A percentile compares a stretch with the other conserved stretches of the same genome.
Evolutionary conservation across 2,329 filamentous ascomycete genomes (phyloP).

Genomic region (Dothistroma pini): DNA sequence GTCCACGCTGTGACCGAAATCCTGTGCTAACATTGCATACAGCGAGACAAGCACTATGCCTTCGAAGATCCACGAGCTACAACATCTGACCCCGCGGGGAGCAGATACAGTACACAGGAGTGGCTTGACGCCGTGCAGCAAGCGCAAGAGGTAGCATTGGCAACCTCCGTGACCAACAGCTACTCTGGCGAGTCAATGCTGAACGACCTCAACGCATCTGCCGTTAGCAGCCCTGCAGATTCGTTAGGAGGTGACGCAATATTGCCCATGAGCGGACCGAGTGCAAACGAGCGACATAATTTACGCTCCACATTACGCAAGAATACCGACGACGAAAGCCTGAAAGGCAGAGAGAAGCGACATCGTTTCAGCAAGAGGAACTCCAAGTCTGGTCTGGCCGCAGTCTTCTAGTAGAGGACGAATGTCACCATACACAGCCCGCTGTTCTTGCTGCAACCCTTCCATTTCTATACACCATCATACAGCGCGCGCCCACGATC

Average conservation of each 20-base stretch:
- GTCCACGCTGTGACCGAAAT: slow-evolving; percentile 16
- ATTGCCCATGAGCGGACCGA: slow-evolving; percentile 32
- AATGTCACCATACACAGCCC: background rate
- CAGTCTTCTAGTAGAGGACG: slow-evolving; percentile 62
- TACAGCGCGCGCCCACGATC: background rate
- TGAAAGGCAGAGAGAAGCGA: slow-evolving; percentile 42
- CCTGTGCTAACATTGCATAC: slow-evolving; percentile 10
- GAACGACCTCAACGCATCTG: slow-evolving; percentile 41
- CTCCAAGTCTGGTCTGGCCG: slow-evolving; percentile 88
- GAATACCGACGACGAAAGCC: slow-evolving; percentile 30
- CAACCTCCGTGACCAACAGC: slow-evolving; percentile 57
- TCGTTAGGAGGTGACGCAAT: slow-evolving; percentile 59
- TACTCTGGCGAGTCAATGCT: slow-evolving; percentile 56
- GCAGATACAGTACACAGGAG: slow-evolving; percentile 71
- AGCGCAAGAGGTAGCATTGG: slow-evolving; percentile 77
- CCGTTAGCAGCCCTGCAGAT: slow-evolving; percentile 71
- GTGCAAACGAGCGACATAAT: slow-evolving; percentile 23
- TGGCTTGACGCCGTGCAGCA: slow-evolving; percentile 89
- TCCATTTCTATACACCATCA: background rate
- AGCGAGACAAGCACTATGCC: slow-evolving; percentile 85
- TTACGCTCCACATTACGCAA: slow-evolving; percentile 39
- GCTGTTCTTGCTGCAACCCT: background rate
- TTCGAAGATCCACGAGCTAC: slow-evolving; percentile 90
- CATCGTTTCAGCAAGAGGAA: slow-evolving; percentile 85
- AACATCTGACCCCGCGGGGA: slow-evolving; percentile 58